phyloP scores from a whole-genome alignment of 495 filamentous ascomycete genomes.

The Xylaria flabelliformis region DNA sequence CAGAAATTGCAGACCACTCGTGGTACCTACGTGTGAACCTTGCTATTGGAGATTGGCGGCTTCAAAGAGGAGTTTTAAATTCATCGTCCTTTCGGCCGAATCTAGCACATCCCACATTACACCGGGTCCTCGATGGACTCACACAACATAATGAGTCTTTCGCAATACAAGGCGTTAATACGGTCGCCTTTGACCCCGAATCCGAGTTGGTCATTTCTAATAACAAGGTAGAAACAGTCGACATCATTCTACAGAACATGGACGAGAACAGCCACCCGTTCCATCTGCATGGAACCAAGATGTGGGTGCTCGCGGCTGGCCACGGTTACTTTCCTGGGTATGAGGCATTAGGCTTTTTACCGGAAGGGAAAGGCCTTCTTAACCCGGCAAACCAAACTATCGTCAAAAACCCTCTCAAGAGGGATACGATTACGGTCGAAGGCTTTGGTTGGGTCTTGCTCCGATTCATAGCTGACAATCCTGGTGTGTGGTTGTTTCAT shows the following conservation, averaged over 20 bases:
- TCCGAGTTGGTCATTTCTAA: constrained; percentile 54
- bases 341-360: constrained; percentile 32
- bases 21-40: constrained; percentile 60
- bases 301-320: constrained; percentile 63
- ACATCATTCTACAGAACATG: constrained; percentile 70
- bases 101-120: constrained; percentile 49
- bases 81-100: constrained; percentile 58
- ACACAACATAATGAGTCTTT: constrained; percentile 56
- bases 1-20: constrained; percentile 50
- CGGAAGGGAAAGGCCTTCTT: constrained; percentile 37
- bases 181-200: constrained; percentile 54
- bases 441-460: constrained; percentile 53
- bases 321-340: constrained; percentile 59
- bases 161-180: constrained; percentile 54
- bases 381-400: constrained; percentile 24
- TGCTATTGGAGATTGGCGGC: constrained; percentile 60
- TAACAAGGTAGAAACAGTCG: constrained; percentile 55
- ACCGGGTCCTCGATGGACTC: constrained; percentile 55
- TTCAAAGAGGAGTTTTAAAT: constrained; percentile 63
- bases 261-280: constrained; percentile 69
- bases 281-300: constrained; percentile 69
- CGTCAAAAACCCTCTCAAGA: constrained; percentile 36
- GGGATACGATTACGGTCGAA: constrained; percentile 51
- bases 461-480: constrained; percentile 54
- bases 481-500: constrained; percentile 61